Base-by-base conservation (phyloP, 2,329 filamentous ascomycete species). In the Paraconiothyrium brasiliense region DNA sequence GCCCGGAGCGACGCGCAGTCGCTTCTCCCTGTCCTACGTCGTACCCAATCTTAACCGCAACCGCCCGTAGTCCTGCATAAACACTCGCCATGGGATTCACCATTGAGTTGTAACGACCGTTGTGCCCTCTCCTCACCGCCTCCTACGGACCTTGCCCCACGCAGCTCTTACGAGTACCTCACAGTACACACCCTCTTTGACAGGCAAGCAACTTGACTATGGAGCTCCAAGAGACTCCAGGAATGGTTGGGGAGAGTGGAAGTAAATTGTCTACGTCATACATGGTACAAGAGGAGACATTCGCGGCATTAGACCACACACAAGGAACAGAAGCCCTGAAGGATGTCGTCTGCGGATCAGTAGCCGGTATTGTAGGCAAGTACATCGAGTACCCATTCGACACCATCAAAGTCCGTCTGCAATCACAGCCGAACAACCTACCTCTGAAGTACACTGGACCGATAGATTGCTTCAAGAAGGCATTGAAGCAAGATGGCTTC, bases 311-410 rank as follows among this genome's bases (percentile, higher is more conserved):
- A 44, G 66, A 59, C 34, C 65, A 68, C 9, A 57, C 79, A 59
- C 84, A 87, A 71, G 84, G 84, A 54, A 68, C 84, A 34, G 90
- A 95, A 72, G 92, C 92, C 5, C 73, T 94, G 44, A 94, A 97
- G 79, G 94, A 98, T 74, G 87, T 99, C 59, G 75, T 90, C 11
- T 98, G 93, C 78, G 95, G 95, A 76, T 97, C 94, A 61, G 88
- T 94, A 80, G 94, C 94, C 58, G 95, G 95, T 63, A 88, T 96
- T 62, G 89, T 92, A 39, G 94, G 94, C 65, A 99, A 98, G 83
- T 92, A 94, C 78, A 94, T 99, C 75, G 95, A 99, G 79, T 99
- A 97, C 78, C 95, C 95, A 27, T 99, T 99, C 81, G 95, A 99
- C 81, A 99, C 95, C 0, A 90, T 99, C 78, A 99, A 99, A 82